These are phyloP conservation scores for Phytophthora pini DNA, from an alignment of 352 stramenopile species.

Conservation along the genomic window DNA sequence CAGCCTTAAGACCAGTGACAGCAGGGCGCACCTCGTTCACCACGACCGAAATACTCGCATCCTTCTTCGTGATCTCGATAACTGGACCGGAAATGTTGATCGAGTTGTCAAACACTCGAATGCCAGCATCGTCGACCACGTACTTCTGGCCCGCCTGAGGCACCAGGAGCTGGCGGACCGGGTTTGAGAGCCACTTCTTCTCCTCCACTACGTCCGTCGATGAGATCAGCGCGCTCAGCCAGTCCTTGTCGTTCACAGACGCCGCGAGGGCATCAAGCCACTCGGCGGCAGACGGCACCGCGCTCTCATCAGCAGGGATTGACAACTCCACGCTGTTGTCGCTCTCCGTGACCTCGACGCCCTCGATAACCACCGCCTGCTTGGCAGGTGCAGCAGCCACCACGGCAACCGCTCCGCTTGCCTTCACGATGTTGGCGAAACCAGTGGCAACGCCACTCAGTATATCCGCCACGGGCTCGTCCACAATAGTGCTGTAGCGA, in stretches of 20 bases:
- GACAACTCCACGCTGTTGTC: constrained; percentile 35
- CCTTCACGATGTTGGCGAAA: constrained; percentile 56
- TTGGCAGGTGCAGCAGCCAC: constrained; percentile 1
- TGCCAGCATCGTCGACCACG: constrained; percentile 34
- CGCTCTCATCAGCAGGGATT: constrained; percentile 29
- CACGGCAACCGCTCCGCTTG: constrained; percentile 21
- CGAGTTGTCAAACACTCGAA: constrained; percentile 54
- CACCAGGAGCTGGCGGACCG: constrained; percentile 56
- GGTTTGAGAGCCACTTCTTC: constrained; percentile 78
- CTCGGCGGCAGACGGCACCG: constrained; percentile 41
- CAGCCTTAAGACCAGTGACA: constrained; percentile 51
- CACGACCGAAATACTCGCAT: constrained; percentile 46
- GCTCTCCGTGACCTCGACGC: constrained; percentile 35
- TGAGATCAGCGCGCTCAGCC: constrained; percentile 62
- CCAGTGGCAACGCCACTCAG: constrained; percentile 67
- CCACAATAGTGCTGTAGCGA: constrained; percentile 71
- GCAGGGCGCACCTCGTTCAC: constrained; percentile 67
- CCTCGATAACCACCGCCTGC: constrained; percentile 24
- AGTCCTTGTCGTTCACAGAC: constrained; percentile 50
- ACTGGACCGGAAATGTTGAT: constrained; percentile 46
- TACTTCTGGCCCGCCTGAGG: constrained; percentile 59
- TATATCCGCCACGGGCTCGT: constrained; percentile 86
- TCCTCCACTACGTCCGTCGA: constrained; percentile 50
- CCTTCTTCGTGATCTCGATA: constrained; percentile 54
- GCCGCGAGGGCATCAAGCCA: constrained; percentile 52